Conservation (phyloP, 208 protist species). For the Leishmania major region DNA sequence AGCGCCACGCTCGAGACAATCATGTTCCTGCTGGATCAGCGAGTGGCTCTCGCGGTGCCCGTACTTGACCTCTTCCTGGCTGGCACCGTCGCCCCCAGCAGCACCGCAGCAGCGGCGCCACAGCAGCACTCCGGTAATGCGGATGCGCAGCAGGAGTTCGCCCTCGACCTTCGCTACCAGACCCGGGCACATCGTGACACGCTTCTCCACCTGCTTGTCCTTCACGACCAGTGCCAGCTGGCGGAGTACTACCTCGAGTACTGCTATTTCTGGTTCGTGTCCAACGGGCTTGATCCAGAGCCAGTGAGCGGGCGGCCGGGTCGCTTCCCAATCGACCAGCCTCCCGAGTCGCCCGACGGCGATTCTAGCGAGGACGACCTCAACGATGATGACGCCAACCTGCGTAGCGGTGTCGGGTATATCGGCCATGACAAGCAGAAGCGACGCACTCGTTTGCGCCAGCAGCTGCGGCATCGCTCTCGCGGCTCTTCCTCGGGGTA, state of each 20-base stretch:
- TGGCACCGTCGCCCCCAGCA: conserved; percentile 32
- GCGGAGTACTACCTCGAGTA: conserved; percentile 78
- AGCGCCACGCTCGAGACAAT: conserved; percentile 62
- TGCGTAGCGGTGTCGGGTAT: background rate
- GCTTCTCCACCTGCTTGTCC: conserved; percentile 77
- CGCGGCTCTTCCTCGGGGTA: background rate
- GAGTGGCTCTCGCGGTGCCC: conserved; percentile 62
- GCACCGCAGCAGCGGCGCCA: background rate
- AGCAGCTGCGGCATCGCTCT: background rate
- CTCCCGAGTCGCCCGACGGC: background rate
- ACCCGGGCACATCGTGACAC: conserved; percentile 60
- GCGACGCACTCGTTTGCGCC: background rate
- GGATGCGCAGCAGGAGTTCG: conserved; percentile 4
- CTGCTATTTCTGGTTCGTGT: conserved; percentile 55
- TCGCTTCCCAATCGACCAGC: conserved; percentile 26
- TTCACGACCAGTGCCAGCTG: conserved; percentile 78
- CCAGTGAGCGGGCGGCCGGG: conserved; percentile 32
- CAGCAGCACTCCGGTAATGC: background rate
- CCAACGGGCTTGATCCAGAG: conserved; percentile 35
- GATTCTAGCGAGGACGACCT: background rate
- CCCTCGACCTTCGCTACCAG: conserved; percentile 39
- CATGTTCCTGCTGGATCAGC: conserved; percentile 64
- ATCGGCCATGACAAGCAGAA: background rate
- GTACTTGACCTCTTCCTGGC: conserved; percentile 74
- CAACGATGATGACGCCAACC: background rate